Evolutionary conservation across 2,329 filamentous ascomycete genomes (phyloP), one percentile per base, ranked within the genome.

Genomic region (Botrytis paeoniae): DNA sequence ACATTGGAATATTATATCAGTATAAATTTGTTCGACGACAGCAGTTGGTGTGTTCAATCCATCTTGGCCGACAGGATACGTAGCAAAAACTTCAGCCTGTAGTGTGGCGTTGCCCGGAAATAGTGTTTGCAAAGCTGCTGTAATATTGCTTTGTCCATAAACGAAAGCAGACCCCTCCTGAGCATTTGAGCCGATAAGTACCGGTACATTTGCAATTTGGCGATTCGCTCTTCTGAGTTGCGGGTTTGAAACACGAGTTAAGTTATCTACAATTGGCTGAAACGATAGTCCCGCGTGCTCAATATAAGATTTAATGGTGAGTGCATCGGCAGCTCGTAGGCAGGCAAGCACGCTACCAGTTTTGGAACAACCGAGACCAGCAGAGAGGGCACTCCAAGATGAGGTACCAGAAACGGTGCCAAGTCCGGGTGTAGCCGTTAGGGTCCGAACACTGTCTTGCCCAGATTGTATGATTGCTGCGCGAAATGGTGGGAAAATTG

Each of bases 381-480:
- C 32, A 9, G 35, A 41, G 32, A 72, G 70, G 20, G 70, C 29
- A 39, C 45, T 51, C 70, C 70, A 72, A 35, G 70, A 71, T 25
- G 29, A 20, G 18, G 22, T 3, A 9, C 61, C 32, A 20, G 48
- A 20, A 4, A 32, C 16, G 0, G 32, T 39, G 7, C 5, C 29
- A 39, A 32, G 16, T 32, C 59, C 29, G 0, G 48, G 65, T 25
- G 3, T 57, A 41, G 65, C 65, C 1, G 63, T 69, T 29, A 61
- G 7, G 10, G 63, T 68, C n/a, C 39, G 63, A 25, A 60, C 6
- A 20, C 63, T 72, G 32, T 72, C 70, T 54, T 69, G 63, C 4
- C 92, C 92, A 4, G 89, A 92, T 82, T 92, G 88, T 92, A 96
- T 95, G 77, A 95, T 95, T 41, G 85, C 92, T 1, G 85, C 92